Evolutionary conservation across 495 filamentous ascomycete genomes (phyloP), one percentile per base, ranked within the genome.

Genomic region (Pyronema domesticum): DNA sequence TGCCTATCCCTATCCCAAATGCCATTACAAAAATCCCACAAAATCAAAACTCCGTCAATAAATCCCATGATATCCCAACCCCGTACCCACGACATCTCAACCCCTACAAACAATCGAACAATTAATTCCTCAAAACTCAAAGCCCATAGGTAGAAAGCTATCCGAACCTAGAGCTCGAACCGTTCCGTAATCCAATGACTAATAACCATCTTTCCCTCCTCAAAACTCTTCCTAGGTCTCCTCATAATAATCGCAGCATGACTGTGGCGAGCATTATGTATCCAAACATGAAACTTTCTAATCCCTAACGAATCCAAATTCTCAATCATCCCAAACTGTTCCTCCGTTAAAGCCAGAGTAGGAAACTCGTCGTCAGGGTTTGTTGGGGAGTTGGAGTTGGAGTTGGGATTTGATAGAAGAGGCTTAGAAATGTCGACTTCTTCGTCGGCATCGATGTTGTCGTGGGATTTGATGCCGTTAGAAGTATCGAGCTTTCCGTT

Each of bases 201-300:
- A 46, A 89, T 69, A 34, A 95, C 87, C 30, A 84, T 66, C 62
- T 74, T 76, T 3, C 89, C 91, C 68, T 95, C 89, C 4, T 72
- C 69, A 58, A 84, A 91, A 7, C 64, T 70, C 53, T 65, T 76
- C 6, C 8, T 40, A 1, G 56, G 54, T 15, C 45, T 74, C 51
- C 91, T 74, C 33, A 89, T 78, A 61, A 98, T 83, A 51, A 98
- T 94, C 1, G 89, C 89, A 0, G 89, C 91, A 66, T 98, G 91
- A 46, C 74, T 83, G 62, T 94, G 88, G 34, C 72, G 65, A 42
- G 76, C 75, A 2, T 87, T 80, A 46, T 93, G 86, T 40, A 98
- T 95, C 69, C 83, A 80, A 3, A 94, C 85, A 0, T 79, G 80
- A 68, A 84, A 89, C 68, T 91, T 95, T 15, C 74, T 75, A 69